Conservation (phyloP, 768 basidiomycete species). For the Grammothele lineata region DNA sequence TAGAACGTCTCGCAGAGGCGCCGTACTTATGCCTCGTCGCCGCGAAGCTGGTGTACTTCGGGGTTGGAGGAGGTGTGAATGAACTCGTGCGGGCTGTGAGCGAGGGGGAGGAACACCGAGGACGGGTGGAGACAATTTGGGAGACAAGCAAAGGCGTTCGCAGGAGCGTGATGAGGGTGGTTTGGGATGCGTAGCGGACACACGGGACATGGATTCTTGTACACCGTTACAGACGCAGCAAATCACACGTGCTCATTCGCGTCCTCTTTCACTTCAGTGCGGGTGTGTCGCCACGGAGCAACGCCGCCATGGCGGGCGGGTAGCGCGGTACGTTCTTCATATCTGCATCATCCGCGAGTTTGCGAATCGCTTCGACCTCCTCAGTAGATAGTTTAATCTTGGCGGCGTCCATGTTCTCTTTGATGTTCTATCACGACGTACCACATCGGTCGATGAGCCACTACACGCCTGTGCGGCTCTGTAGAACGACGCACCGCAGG, state of each 20-base stretch:
- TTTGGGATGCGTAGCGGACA: constrained; percentile 52
- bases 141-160: constrained; percentile 67
- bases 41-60: constrained; percentile 91
- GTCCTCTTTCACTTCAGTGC: too few relatives aligned
- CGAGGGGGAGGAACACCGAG: constrained; percentile 27
- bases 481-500: not conserved
- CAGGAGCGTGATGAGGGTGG: constrained; percentile 61
- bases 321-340: constrained; percentile 18
- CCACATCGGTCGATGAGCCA: constrained; percentile 28
- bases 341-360: constrained; percentile 14
- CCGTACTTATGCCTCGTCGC: constrained; percentile 66
- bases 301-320: constrained; percentile 8
- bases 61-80: constrained; percentile 84
- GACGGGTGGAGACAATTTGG: constrained; percentile 55
- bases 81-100: constrained; percentile 65
- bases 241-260: too few relatives aligned
- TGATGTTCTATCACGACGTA: constrained; percentile 9
- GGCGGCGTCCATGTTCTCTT: constrained; percentile 21
- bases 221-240: too few relatives aligned
- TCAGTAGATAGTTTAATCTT: constrained; percentile 17
- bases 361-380: constrained; percentile 20
- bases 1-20: not conserved
- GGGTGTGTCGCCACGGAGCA: constrained; percentile 22
- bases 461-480: constrained; percentile 21
- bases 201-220: too few relatives aligned